These are phyloP conservation scores for Xerocomellus intermedius DNA, from an alignment of 768 basidiomycete genomes.

Conservation along the genomic window DNA sequence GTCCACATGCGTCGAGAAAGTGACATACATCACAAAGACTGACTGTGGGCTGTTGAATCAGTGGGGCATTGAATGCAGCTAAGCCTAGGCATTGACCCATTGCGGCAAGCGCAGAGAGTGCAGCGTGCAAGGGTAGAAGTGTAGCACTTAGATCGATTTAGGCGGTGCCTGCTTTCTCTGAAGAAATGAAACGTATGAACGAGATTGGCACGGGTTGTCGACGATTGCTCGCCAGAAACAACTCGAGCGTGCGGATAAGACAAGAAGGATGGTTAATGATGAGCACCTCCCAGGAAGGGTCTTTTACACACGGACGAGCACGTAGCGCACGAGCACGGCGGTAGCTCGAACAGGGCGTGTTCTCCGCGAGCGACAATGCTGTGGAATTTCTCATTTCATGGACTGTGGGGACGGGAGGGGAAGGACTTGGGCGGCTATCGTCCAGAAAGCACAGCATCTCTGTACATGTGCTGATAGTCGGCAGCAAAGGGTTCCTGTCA, in stretches of 20 bases:
- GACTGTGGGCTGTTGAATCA: conserved; percentile 25
- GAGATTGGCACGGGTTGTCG: conserved; percentile 4
- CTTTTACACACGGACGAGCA: conserved; percentile 22
- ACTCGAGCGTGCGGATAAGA: conserved; percentile 34
- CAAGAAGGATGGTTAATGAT: conserved; percentile 41
- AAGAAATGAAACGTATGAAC: conserved; percentile 7
- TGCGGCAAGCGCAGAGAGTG: conserved; percentile 36
- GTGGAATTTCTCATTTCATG: conserved; percentile 22
- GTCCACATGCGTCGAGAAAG: conserved; percentile 2
- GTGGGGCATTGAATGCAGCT: conserved; percentile 18
- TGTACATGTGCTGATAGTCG: no score
- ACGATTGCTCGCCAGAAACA: conserved; percentile 32
- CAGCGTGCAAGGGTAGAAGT: conserved; percentile 36
- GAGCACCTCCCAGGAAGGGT: conserved; percentile 30
- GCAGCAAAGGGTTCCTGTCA: no score
- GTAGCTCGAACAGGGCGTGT: conserved; percentile 29
- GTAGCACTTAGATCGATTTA: conserved; percentile 27
- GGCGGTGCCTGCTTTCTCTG: conserved; percentile 5
- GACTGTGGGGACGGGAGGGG: no score
- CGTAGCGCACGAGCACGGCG: conserved; percentile 13
- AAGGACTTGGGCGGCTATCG: no score
- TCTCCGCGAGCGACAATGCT: conserved; percentile 27
- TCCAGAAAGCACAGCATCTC: no score
- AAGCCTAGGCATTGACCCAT: conserved; percentile 37
- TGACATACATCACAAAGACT: conserved; percentile 51